Evolutionary conservation across 331 rosid genomes (phyloP), one percentile per base, ranked within the genome.

Genomic region (Rosa hybrid): DNA sequence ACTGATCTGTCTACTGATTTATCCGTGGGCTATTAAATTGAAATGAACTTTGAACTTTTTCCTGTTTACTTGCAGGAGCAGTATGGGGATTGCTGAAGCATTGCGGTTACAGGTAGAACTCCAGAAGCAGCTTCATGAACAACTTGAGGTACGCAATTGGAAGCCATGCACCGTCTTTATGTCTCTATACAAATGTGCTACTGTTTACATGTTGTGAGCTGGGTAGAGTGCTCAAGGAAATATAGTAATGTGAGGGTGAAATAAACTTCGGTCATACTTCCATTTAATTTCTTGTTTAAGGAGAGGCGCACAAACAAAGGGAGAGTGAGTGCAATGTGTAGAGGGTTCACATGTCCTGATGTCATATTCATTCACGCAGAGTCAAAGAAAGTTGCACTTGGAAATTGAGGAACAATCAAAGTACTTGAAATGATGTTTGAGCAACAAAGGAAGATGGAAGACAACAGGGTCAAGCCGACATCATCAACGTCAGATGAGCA

Each of bases 401-500:
- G 87, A 91, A 83, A 89, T 95, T 75, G 99, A 95, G 81, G 86
- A 86, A 87, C 99, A 95, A 86, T 98, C 92, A 72, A 90, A 91
- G 84, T 77, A 74, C 76, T 95, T 59, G 90, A 90, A 72, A 84
- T 81, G 91, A 93, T 95, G 92, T 85, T 93, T 81, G 97, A 93
- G 90, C 84, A 89, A 25, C 98, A 87, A 56, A 88, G 81, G 77
- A 89, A 86, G 77, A 88, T 86, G 78, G 92, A 84, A 68, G 92
- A 84, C 76, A 67, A 51, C 86, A 91, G 81, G 84, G 70, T 51
- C 49, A 94, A 86, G 77, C 80, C 92, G 8, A 67, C 92, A 4
- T 75, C 91, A 3, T 78, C 86, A 60, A 48, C 85, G 71, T 9
- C 67, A 49, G 88, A 85, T 17, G 89, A 82, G 25, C 42, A 16